phyloP scores from a whole-genome alignment of 2,329 filamentous ascomycete genomes.

The Ophiostoma piceae region DNA sequence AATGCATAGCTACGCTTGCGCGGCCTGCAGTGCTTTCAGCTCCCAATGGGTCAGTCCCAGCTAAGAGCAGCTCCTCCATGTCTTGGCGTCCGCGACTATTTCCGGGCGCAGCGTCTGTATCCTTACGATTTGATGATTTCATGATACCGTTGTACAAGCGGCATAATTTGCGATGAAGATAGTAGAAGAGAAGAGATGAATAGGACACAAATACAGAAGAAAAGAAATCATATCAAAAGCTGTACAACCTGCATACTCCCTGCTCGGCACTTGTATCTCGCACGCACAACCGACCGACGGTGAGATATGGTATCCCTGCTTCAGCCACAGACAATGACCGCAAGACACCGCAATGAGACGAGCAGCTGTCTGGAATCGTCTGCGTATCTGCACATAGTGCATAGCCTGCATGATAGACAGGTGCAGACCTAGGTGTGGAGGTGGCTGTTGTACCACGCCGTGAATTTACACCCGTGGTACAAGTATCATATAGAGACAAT shows the following conservation, averaged over 20 bases:
- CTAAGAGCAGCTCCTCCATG: background rate
- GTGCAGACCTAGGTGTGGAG: background rate
- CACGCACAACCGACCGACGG: background rate
- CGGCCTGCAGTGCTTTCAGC: background rate
- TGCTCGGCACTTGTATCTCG: slow-evolving; percentile 4
- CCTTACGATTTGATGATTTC: too few species aligned
- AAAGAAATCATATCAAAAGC: background rate
- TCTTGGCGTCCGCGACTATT: slow-evolving; percentile 1
- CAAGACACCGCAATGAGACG: background rate
- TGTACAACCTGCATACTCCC: background rate
- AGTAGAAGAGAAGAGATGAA: background rate
- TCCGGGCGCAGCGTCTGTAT: background rate
- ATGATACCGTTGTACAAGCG: background rate
- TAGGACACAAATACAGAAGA: background rate
- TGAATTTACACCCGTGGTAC: background rate
- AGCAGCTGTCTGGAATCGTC: too few species aligned
- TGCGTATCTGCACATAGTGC: background rate
- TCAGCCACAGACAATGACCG: background rate
- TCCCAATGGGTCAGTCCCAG: background rate
- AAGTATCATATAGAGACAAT: background rate
- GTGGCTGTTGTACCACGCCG: background rate
- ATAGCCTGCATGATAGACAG: background rate
- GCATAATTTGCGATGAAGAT: background rate
- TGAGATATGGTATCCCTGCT: background rate
- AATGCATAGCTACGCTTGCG: background rate